Base-by-base conservation (phyloP, 2,329 filamentous ascomycete genomes). In the Blumeria graminis region DNA sequence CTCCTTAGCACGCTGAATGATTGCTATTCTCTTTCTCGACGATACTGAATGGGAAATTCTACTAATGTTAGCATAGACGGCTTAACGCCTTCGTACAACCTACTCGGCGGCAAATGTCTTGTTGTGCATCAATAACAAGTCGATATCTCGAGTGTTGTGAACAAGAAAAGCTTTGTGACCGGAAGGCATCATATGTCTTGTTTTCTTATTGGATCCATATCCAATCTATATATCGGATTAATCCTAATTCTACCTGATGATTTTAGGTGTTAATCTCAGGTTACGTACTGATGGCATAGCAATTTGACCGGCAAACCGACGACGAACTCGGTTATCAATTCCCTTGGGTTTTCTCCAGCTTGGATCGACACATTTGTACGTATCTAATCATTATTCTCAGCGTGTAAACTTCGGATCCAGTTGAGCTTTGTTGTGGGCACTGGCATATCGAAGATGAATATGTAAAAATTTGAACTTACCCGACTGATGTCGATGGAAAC, bases 81-180 rank as follows among this genome's bases (percentile, higher is more conserved):
- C 35, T 43, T 36, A 53, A 33, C 32, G 22, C 33, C 16, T 34
- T 57, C 55, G 48, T 32, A 18, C 33, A 14, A 18, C 87, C 68
- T 88, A 95, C 89, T 98, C 92, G 71, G 92, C 92, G 71, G 92
- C 92, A 76, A 86, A 95, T 74, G 88, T 94, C 72, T 84, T 84
- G 86, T 96, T 96, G 85, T 98, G 92, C 92, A 98, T 98, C 68
- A 98, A 80, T 69, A 98, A 83, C 62, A 98, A 84, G 74, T 98
- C 90, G 69, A 98, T 83, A 68, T 98, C 92, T 72, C 83, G 80
- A 74, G 80, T 74, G 81, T 98, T 98, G 83, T 84, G 87, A 76
- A 98, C 92, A 71, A 96, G 82, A 85, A 98, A 98, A 65, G 90
- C 86, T 83, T 95, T 96, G 85, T 96, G 90, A 76, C 92, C 92